phyloP scores from a whole-genome alignment of 805 yeast species.

The Saturnispora kantuleensis region DNA sequence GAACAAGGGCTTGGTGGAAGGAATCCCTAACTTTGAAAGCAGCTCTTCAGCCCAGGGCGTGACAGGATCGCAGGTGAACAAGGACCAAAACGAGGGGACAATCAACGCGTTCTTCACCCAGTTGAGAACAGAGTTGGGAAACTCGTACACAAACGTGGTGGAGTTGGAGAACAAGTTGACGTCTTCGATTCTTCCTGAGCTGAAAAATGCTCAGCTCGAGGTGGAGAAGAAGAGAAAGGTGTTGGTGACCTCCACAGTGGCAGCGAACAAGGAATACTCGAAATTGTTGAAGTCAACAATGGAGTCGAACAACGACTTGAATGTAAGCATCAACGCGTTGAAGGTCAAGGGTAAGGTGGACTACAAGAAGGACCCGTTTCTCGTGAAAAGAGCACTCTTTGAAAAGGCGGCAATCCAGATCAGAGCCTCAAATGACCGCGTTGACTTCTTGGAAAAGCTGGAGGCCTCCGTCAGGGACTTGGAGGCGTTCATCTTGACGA shows the following conservation, averaged over 20 bases:
- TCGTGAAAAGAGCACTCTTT: constrained; percentile 30
- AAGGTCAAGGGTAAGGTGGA: constrained; percentile 21
- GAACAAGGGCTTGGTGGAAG: constrained; percentile 15
- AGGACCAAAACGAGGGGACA: constrained; percentile 7
- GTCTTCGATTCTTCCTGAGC: constrained; percentile 32
- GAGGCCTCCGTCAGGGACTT: constrained; percentile 32
- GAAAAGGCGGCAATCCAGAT: constrained; percentile 33
- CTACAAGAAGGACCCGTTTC: constrained; percentile 36
- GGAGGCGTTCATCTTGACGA: constrained; percentile 35
- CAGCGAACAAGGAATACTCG: constrained; percentile 32
- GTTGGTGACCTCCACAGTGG: constrained; percentile 26
- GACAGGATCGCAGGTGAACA: too few species aligned
- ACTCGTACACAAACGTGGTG: constrained; percentile 25
- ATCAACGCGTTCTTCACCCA: constrained; percentile 23
- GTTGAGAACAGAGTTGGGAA: constrained; percentile 22
- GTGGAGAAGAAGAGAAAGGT: constrained; percentile 35
- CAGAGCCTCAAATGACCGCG: constrained; percentile 35
- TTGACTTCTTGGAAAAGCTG: constrained; percentile 33
- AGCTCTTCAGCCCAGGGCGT: too few species aligned
- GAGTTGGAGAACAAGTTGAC: constrained; percentile 32
- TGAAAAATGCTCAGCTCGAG: constrained; percentile 32
- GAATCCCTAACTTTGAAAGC: constrained; percentile 24
- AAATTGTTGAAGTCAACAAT: constrained; percentile 26
- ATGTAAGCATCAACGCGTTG: constrained; percentile 16
- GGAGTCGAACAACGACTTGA: constrained; percentile 21